Evolutionary conservation across 1,139 yeast genomes (phyloP).

Genomic region (Yamadazyma trypodendri): DNA sequence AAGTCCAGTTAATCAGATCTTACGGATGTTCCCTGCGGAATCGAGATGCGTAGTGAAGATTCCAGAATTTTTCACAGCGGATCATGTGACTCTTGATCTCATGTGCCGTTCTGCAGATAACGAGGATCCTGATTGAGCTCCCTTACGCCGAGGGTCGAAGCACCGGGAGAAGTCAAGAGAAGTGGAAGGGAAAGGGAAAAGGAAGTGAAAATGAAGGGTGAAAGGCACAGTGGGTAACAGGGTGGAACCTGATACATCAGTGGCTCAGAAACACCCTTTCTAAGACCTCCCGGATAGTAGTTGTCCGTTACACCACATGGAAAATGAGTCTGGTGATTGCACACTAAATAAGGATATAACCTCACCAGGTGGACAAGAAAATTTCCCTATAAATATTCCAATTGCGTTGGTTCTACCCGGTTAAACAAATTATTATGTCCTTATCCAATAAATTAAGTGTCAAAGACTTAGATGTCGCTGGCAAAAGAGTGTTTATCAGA

Average conservation of each 20-base stretch:
- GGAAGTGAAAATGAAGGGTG: neutral
- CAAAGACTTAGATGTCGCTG: slow-evolving; percentile 80
- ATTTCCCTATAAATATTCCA: slow-evolving; percentile 1
- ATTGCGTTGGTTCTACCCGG: slow-evolving; percentile 2
- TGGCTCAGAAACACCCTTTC: too few species aligned
- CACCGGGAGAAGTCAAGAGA: neutral
- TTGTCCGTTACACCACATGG: slow-evolving; percentile 9
- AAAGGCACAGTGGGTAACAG: too few species aligned
- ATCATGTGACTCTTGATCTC: too few species aligned
- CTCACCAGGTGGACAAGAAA: slow-evolving; percentile 18
- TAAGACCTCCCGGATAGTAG: too few species aligned
- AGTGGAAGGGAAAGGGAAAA: neutral
- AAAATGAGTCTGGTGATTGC: slow-evolving; percentile 5
- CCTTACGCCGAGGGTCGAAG: slow-evolving; percentile 2
- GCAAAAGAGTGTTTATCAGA: slow-evolving; percentile 93
- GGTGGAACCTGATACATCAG: too few species aligned
- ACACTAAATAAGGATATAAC: slow-evolving; percentile 8
- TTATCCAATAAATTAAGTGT: slow-evolving; percentile 89
- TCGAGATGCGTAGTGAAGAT: too few species aligned
- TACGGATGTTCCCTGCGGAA: neutral
- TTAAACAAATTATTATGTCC: slow-evolving; percentile 54
- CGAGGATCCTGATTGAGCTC: too few species aligned
- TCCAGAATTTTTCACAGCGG: too few species aligned
- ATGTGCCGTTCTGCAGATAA: too few species aligned
- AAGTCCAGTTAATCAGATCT: too few species aligned